Conservation (phyloP, 768 basidiomycete genomes). For the Lentinula guzmanii region DNA sequence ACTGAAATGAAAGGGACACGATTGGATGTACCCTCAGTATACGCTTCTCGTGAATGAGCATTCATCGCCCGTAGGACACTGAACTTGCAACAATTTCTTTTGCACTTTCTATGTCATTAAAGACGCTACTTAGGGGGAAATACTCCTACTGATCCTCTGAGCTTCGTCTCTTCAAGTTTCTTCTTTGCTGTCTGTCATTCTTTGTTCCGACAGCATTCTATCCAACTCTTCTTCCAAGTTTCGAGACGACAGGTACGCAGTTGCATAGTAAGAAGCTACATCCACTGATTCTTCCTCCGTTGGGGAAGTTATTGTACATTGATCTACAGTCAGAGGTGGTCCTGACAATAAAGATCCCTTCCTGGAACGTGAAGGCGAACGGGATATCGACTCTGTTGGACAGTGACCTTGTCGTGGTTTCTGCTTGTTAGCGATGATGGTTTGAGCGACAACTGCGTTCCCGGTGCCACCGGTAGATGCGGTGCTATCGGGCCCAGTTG, state of each 20-base stretch:
- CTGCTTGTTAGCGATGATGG: neutral
- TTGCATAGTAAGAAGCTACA: neutral
- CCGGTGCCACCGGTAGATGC: neutral
- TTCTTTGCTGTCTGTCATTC: neutral
- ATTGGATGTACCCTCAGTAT: no score
- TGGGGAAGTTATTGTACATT: neutral
- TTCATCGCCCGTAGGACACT: no score
- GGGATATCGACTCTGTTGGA: neutral
- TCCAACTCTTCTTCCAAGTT: neutral
- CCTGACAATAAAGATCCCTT: conserved; percentile 2
- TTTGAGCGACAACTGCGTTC: neutral
- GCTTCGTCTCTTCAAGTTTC: neutral
- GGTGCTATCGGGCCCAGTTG: neutral
- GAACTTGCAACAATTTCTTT: neutral
- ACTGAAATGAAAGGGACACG: no score
- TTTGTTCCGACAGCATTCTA: neutral
- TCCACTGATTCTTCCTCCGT: neutral
- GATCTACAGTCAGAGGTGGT: neutral
- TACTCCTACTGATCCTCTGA: neutral
- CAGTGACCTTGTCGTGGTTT: neutral
- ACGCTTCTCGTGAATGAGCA: no score
- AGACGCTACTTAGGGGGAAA: neutral
- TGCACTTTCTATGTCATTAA: neutral
- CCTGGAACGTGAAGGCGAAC: neutral
- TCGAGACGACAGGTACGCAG: neutral